Evolutionary conservation across 495 filamentous ascomycete genomes (phyloP).

Genomic region (Penicillium cosmopolitanum): DNA sequence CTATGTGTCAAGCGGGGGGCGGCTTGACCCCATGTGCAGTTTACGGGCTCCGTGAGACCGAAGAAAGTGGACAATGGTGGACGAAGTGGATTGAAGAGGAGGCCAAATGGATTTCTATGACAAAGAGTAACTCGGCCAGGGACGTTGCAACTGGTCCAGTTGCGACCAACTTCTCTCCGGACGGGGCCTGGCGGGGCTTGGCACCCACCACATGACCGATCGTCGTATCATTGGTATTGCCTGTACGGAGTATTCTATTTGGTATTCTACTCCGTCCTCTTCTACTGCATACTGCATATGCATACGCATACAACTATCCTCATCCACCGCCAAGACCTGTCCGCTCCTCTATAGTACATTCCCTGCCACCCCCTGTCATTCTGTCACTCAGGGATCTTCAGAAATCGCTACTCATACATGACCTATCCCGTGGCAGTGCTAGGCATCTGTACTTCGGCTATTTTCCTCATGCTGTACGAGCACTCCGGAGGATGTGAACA

Average conservation of each 20-base stretch:
- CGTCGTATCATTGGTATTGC: neutral
- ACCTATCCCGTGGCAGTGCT: neutral
- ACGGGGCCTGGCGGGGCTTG: neutral
- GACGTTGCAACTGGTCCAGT: neutral
- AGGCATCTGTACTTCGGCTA: neutral
- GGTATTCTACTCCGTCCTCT: neutral
- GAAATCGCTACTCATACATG: neutral
- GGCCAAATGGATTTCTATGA: conserved; percentile 23
- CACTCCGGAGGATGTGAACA: too few relatives aligned
- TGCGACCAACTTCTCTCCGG: neutral
- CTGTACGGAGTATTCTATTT: neutral
- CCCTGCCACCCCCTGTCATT: neutral
- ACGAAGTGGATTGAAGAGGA: neutral
- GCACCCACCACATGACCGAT: conserved; percentile 4
- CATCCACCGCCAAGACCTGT: neutral
- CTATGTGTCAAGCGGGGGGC: conserved; percentile 28
- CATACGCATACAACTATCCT: too few relatives aligned
- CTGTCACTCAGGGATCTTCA: neutral
- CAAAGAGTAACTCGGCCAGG: conserved; percentile 10
- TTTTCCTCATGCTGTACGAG: neutral
- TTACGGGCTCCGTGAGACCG: conserved; percentile 24
- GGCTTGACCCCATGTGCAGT: conserved; percentile 14
- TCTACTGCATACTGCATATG: too few relatives aligned
- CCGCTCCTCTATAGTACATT: neutral
- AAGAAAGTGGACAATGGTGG: conserved; percentile 6